A percentile compares a stretch with the other conserved stretches of the same genome.
Conservation (phyloP, 306 rosid species). For the Medicago lupulina region DNA sequence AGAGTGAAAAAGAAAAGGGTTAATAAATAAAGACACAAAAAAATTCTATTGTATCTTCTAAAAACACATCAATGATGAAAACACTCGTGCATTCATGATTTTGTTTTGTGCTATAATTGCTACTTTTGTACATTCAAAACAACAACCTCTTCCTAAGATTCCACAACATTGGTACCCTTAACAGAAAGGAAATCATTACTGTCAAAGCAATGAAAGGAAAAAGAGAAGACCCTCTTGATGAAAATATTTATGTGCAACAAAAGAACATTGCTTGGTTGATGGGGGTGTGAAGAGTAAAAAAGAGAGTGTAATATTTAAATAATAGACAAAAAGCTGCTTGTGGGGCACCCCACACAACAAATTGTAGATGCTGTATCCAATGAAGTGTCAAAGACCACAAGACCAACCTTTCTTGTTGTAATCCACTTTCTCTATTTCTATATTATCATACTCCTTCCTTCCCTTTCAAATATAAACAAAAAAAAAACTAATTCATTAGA, state of each 20-base stretch:
- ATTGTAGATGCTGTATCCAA: constrained; percentile 52
- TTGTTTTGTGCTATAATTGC: constrained; percentile 41
- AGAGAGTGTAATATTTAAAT: constrained; percentile 30
- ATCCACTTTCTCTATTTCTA: constrained; percentile 46
- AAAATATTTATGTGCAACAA: constrained; percentile 30
- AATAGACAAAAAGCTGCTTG: constrained; percentile 50
- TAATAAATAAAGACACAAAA: constrained; percentile 50
- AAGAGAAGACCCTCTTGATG: constrained; percentile 31
- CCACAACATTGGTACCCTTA: constrained; percentile 40
- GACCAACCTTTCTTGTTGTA: constrained; percentile 53
- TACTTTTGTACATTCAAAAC: constrained; percentile 42
- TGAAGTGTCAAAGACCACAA: constrained; percentile 46
- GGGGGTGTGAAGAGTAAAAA: constrained; percentile 26
- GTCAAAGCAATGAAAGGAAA: constrained; percentile 41
- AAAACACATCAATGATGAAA: constrained; percentile 61
- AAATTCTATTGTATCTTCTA: constrained; percentile 41
- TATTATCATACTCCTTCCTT: not conserved
- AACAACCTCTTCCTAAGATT: constrained; percentile 45
- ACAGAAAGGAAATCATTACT: constrained; percentile 44
- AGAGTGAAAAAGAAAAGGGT: constrained; percentile 28
- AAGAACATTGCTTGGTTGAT: constrained; percentile 22
- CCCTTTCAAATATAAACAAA: no score
- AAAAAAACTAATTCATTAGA: no score
- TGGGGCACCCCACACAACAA: constrained; percentile 54
- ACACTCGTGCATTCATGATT: constrained; percentile 66